phyloP scores from a whole-genome alignment of 345 rosid species.

The Mangifera indica region DNA sequence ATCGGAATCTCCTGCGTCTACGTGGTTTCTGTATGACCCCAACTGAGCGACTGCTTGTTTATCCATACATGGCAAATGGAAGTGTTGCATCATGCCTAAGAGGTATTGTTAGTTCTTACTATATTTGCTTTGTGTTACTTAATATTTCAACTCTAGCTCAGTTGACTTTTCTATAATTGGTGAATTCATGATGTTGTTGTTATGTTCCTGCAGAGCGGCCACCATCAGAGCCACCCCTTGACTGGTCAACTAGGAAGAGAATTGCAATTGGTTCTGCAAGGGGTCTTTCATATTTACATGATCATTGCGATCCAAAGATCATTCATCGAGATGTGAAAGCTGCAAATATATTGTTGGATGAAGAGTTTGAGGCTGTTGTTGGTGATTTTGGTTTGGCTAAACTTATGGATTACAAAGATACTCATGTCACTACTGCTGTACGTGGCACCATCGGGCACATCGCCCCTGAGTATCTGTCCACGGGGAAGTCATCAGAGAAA shows the following conservation, averaged over 20 bases:
- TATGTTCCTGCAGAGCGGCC: slow-evolving; percentile 22
- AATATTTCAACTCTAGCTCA: background rate
- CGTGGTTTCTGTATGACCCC: slow-evolving; percentile 28
- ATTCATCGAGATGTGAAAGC: slow-evolving; percentile 33
- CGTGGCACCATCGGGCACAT: slow-evolving; percentile 33
- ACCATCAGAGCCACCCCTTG: slow-evolving; percentile 12
- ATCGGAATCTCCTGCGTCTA: slow-evolving; percentile 20
- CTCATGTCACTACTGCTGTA: slow-evolving; percentile 29
- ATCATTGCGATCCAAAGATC: slow-evolving; percentile 30
- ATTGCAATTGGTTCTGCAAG: slow-evolving; percentile 28
- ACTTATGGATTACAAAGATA: slow-evolving; percentile 26
- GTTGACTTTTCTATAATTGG: background rate
- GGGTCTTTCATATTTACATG: slow-evolving; percentile 28
- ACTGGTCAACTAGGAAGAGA: slow-evolving; percentile 25
- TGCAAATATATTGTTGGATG: slow-evolving; percentile 30
- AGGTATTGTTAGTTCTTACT: slow-evolving; percentile 3
- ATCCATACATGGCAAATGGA: slow-evolving; percentile 27
- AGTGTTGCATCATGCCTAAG: slow-evolving; percentile 26
- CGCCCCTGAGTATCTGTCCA: slow-evolving; percentile 25
- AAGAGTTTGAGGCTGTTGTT: slow-evolving; percentile 29
- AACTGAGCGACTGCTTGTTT: slow-evolving; percentile 26
- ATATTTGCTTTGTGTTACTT: background rate
- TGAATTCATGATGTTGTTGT: background rate
- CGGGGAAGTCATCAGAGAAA: slow-evolving; percentile 25
- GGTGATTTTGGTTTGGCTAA: slow-evolving; percentile 33